Evolutionary conservation across 192 early-diverging fungal species (phyloP).

Genomic region (Backusella luteola): DNA sequence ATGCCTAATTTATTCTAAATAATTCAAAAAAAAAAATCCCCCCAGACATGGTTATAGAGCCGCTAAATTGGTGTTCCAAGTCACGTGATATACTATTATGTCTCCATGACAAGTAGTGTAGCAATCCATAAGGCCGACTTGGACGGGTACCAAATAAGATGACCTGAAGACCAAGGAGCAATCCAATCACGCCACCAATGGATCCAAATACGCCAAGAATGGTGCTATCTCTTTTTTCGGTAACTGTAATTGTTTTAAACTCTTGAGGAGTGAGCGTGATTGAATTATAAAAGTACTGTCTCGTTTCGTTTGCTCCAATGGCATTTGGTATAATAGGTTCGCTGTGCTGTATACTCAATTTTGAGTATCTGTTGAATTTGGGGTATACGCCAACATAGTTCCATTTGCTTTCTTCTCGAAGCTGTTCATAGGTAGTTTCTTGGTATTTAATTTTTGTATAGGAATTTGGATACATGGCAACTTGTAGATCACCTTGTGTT

Average conservation of each 20-base stretch:
- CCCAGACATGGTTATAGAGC: too few species aligned
- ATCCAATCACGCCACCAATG: conserved; percentile 18
- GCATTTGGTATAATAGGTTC: not conserved
- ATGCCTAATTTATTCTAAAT: too few species aligned
- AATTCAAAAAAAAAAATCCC: too few species aligned
- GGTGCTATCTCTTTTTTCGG: conserved; percentile 4
- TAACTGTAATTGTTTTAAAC: not conserved
- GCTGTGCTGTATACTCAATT: not conserved
- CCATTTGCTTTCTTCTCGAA: not conserved
- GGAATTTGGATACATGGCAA: not conserved
- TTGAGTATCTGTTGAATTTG: not conserved
- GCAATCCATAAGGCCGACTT: not conserved
- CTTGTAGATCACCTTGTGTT: not conserved
- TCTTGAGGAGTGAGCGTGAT: not conserved
- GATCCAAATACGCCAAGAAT: conserved; percentile 8
- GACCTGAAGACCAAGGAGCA: conserved; percentile 5
- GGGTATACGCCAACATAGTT: not conserved
- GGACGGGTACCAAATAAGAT: conserved; percentile 7
- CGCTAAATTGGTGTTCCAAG: not conserved
- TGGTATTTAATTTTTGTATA: not conserved
- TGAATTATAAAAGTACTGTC: not conserved
- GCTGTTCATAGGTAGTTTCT: not conserved
- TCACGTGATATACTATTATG: not conserved
- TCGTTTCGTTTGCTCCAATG: too few species aligned
- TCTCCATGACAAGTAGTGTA: not conserved